These are phyloP conservation scores for Primulina tabacum DNA, from an alignment of 257 asterid genomes.

Conservation along the genomic window DNA sequence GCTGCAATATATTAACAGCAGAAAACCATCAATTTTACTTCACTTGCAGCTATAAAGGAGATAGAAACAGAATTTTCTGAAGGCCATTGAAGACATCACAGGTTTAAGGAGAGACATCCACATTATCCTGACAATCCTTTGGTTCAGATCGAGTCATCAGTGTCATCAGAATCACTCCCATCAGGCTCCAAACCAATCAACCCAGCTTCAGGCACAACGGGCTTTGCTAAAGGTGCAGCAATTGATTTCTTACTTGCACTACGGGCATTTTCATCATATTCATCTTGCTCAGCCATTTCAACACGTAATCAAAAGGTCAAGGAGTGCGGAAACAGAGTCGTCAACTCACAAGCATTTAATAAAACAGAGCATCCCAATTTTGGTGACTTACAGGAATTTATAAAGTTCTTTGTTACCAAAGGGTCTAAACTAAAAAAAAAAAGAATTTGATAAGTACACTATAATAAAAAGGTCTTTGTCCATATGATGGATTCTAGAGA, in stretches of 20 bases:
- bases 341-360: not conserved
- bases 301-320: conserved; percentile 47
- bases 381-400: not conserved
- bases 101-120: not conserved
- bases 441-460: not conserved
- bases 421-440: conserved; percentile 2
- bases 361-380: not conserved
- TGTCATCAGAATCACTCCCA: conserved; percentile 83
- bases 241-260: conserved; percentile 46
- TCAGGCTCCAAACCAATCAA: conserved; percentile 68
- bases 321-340: conserved; percentile 24
- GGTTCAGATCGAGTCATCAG: conserved; percentile 43
- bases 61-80: not conserved
- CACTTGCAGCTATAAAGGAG: not conserved
- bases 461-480: not conserved
- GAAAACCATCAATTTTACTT: not conserved
- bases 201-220: conserved; percentile 56
- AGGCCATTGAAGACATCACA: not conserved
- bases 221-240: conserved; percentile 55
- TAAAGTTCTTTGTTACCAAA: conserved; percentile 6
- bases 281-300: conserved; percentile 57
- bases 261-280: conserved; percentile 54
- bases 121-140: not conserved
- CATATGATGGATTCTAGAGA: not conserved
- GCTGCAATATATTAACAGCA: not conserved